Base-by-base conservation (phyloP, 495 filamentous ascomycete species). In the Aspergillus avenaceus region DNA sequence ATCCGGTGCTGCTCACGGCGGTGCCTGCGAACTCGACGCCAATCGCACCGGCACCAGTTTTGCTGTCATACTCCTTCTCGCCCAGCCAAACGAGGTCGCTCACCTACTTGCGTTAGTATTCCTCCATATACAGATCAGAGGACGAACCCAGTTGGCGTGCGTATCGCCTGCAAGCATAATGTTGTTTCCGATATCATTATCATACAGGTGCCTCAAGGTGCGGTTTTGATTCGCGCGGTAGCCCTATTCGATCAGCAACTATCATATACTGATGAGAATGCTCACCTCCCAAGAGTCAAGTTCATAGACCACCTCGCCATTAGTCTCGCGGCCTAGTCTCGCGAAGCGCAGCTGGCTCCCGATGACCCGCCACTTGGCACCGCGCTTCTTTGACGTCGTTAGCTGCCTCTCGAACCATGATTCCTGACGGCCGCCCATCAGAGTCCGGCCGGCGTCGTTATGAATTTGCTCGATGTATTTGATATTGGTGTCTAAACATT, bases 21-120 rank as follows among this genome's bases (percentile, higher is more conserved):
- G 79, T 72, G 19, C 82, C 83, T 29, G 78, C 84, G 50, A 87
- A 84, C 59, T 87, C 84, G 40, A 86, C 82, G 23, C 83, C 84
- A 26, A 87, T 67, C 29, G 75, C 57, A 0, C 84, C 84, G 8
- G 57, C 63, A 12, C 84, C 84, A 1, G 80, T 84, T 8, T 52
- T 47, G 7, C 66, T 57, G 63, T 85, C 66, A 64, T 86, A 86
- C 0, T 68, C 60, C 38, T 78, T 64, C 46, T 76, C 71, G 41
- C 71, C 79, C 8, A 82, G 67, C 81, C 82, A 86, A 52, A 76
- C 80, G n/a, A 87, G 69, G 50, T 87, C 83, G 27, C 75, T 78
- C n/a, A 55, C 32, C 32, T 36, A 14, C 32, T 36, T 8, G n/a
- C n/a, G 13, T 36, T 3, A 36, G 32, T 36, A 16, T 27, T 38